These are phyloP conservation scores for Fonsecaea pedrosoi DNA, from an alignment of 2,329 filamentous ascomycete species.

Conservation along the genomic window DNA sequence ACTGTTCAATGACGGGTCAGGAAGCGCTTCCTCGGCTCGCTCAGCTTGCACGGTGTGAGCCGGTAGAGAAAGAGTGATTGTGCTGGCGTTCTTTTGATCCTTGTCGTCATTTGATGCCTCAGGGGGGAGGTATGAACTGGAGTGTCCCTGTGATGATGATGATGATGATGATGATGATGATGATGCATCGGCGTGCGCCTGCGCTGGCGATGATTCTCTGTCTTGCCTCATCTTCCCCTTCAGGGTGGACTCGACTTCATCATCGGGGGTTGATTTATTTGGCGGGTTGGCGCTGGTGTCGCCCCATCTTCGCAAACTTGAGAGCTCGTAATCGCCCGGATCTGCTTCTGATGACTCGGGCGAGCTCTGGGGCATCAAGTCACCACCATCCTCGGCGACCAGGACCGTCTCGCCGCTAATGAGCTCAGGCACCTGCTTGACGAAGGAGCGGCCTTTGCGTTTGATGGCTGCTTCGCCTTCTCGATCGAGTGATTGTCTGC, in stretches of 20 bases:
- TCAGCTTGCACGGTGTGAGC: background rate
- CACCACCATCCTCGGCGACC: background rate
- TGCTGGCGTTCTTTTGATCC: background rate
- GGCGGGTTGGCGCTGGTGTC: background rate
- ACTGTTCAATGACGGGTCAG: background rate
- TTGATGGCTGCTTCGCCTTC: background rate
- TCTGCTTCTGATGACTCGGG: background rate
- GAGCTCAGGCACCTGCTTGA: background rate
- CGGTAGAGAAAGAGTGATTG: background rate
- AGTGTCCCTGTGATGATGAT: background rate
- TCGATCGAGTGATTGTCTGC: conserved; percentile 12
- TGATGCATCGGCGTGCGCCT: background rate
- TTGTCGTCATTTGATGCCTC: background rate
- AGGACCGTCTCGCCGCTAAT: background rate
- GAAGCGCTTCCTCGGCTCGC: background rate
- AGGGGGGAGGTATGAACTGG: background rate
- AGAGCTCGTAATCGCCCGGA: background rate
- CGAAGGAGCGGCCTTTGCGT: background rate
- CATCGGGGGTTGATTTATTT: background rate
- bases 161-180: background rate
- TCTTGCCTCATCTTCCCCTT: conserved; percentile 5
- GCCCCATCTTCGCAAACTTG: background rate
- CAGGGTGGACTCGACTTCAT: background rate
- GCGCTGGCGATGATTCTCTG: too few relatives aligned
- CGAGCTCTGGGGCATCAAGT: background rate